Evolutionary conservation across 2,329 filamentous ascomycete species (phyloP), one percentile per base, ranked within the genome.

Genomic region (Hysterium pulicare): DNA sequence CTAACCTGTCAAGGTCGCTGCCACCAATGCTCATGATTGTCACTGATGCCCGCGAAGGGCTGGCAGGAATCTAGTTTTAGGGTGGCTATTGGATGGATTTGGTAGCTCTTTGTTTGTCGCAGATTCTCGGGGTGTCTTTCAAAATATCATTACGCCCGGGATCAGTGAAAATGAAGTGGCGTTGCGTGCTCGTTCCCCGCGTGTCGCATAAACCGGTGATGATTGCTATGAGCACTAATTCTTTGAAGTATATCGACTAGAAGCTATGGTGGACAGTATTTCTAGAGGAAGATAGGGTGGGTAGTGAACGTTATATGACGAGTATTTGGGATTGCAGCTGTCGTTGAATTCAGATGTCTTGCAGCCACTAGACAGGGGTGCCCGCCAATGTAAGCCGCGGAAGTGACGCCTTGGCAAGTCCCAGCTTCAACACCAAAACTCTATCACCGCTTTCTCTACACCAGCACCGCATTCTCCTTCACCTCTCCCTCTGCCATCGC

Each of bases 1-100:
- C 74, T 55, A 77, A 95, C 90, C 82, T 87, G 74, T 97, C 93
- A 61, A 97, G 81, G 69, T 97, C 90, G 71, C 90, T 95, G 86
- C 95, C 96, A 47, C 56, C 63, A 33, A 52, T 56, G 46, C 61
- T 67, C 63, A 67, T 65, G 40, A 35, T 48, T 44, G 49, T 43
- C 44, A 48, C 47, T 46, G 37, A 20, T 32, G 49, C 56, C 54
- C 51, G 33, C 45, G 33, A 21, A 41, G 30, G 30, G 38, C 30
- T 34, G 8, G 10, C 16, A 13, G 9, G 34, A 11, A n/a, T n/a
- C n/a, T 22, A 35, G 15, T 38, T 15, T 36, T 33, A 21, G 8
- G 16, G 23, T n/a, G 33, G 20, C 17, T 19, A 11, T 24, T n/a
- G n/a, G n/a, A n/a, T n/a, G n/a, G n/a, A n/a, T n/a, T n/a, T n/a